Percentiles rank a stretch among this genome's conserved stretches.
Evolutionary conservation across 495 filamentous ascomycete species (phyloP).

Genomic region (Oidiodendron maius): DNA sequence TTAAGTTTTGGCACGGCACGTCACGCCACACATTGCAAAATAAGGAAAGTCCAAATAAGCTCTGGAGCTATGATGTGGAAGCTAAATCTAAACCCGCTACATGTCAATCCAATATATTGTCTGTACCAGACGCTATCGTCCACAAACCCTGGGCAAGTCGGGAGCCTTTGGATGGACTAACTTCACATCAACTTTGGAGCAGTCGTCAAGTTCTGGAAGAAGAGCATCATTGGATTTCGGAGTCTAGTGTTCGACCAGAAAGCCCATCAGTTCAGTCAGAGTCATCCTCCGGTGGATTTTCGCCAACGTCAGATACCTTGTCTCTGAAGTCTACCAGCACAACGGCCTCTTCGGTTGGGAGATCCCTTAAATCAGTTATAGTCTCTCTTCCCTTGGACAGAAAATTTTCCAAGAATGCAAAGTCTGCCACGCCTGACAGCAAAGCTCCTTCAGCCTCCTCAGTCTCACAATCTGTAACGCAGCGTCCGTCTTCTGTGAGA

Average conservation of each 20-base stretch:
- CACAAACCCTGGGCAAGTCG: slow-evolving; percentile 15
- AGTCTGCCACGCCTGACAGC: slow-evolving; percentile 2
- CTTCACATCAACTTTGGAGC: slow-evolving; percentile 16
- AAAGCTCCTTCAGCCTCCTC: not conserved
- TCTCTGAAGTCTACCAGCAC: slow-evolving; percentile 21
- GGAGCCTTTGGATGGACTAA: slow-evolving; percentile 3
- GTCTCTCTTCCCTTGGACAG: slow-evolving; percentile 11
- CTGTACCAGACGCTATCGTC: slow-evolving; percentile 17
- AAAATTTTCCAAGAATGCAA: slow-evolving; percentile 11
- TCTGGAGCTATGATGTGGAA: no score
- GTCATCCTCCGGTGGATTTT: slow-evolving; percentile 15
- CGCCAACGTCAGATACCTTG: slow-evolving; percentile 17
- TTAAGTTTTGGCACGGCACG: no score
- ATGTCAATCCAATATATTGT: slow-evolving; percentile 1
- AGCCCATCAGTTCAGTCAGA: slow-evolving; percentile 18
- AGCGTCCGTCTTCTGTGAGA: slow-evolving; percentile 7
- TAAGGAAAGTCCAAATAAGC: no score
- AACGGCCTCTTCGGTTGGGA: slow-evolving; percentile 22
- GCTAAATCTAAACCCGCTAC: no score
- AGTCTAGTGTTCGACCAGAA: slow-evolving; percentile 19
- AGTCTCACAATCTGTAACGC: slow-evolving; percentile 4
- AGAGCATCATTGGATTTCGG: slow-evolving; percentile 23
- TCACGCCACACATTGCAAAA: no score
- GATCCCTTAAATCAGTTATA: not conserved
- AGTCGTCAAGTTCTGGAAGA: not conserved